Evolutionary conservation across 1,284 basidiomycete species (phyloP), one percentile per base, ranked within the genome.

Genomic region (Cryptococcus wingfieldii): DNA sequence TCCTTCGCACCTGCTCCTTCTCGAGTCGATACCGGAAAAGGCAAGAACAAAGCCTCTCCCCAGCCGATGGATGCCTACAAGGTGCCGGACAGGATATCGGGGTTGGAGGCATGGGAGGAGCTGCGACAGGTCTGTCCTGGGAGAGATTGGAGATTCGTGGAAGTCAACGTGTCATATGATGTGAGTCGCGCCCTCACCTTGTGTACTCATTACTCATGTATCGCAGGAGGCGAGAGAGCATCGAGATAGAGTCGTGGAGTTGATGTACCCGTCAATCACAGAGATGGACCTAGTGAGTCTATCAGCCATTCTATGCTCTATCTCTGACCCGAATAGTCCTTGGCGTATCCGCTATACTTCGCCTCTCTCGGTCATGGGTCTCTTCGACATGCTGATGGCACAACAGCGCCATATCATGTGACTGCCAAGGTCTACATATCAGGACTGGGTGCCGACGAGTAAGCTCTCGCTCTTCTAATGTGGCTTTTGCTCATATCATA

Each of bases 371-470:
- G 89, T 0, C 65, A 78, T 38, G 93, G 92, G 0, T 75, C 80
- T 45, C 64, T 89, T 0, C 78, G 81, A 27, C 61, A 62, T 5
- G 65, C 71, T 6, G 75, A 73, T 9, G 76, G 75, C 3, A 71
- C 77, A 10, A 71, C 79, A 3, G 57, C 68, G 46, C 76, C 80
- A 7, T 95, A 96, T 72, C 80, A 77, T 0, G 90, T 88, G 55
- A 74, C 80, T 3, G 90, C 95, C 0, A 83, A 85, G 43, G 92
- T 98, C 0, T 80, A 97, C 16, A 77, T 99, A 23, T 95, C 87
- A 57, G 96, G 96, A 0, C 79, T 99, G 2, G 96, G 96, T 0
- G 91, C 96, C 0, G 95, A 98, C 71, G 95, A 98, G 73, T 77
- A 28, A 61, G 75, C 64, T 1, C 16, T 14, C n/a, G 14, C 27